Evolutionary conservation across 2,329 filamentous ascomycete species (phyloP).

Genomic region (Trichoderma sp.): DNA sequence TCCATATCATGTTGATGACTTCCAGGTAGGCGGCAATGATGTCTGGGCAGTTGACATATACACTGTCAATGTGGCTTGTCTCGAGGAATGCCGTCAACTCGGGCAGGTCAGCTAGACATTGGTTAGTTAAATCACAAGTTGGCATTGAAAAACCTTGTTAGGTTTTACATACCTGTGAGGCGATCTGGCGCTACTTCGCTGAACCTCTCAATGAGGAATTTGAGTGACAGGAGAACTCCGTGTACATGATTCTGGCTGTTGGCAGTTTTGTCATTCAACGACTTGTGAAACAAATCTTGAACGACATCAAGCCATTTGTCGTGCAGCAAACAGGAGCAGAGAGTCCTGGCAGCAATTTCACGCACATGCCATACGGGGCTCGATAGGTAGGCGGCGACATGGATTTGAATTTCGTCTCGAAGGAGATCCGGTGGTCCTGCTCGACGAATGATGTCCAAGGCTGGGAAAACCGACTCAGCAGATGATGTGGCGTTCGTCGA

Average conservation of each 20-base stretch:
- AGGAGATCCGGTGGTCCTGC: constrained; percentile 61
- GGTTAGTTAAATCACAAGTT: constrained; percentile 22
- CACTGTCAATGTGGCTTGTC: constrained; percentile 26
- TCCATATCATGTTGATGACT: constrained; percentile 42
- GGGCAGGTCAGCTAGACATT: constrained; percentile 30
- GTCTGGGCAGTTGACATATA: constrained; percentile 37
- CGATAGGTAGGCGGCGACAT: constrained; percentile 60
- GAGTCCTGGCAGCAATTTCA: constrained; percentile 73
- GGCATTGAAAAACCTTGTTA: neutral
- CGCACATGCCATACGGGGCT: constrained; percentile 77
- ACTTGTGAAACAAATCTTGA: constrained; percentile 35
- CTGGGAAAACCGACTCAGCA: constrained; percentile 75
- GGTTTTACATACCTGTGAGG: constrained; percentile 39
- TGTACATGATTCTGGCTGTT: constrained; percentile 53
- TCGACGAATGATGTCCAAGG: constrained; percentile 74
- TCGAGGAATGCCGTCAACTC: constrained; percentile 32
- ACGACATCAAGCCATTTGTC: constrained; percentile 47
- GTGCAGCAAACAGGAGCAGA: constrained; percentile 59
- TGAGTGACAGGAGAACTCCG: constrained; percentile 54
- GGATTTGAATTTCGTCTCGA: constrained; percentile 51
- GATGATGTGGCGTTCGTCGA: constrained; percentile 36
- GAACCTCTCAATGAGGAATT: constrained; percentile 55
- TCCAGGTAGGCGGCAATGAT: constrained; percentile 46
- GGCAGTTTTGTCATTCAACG: constrained; percentile 25
- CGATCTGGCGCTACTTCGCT: constrained; percentile 44